These are phyloP conservation scores for Oehlia diaphana DNA, from an alignment of 192 early-diverging fungal species.

Conservation along the genomic window DNA sequence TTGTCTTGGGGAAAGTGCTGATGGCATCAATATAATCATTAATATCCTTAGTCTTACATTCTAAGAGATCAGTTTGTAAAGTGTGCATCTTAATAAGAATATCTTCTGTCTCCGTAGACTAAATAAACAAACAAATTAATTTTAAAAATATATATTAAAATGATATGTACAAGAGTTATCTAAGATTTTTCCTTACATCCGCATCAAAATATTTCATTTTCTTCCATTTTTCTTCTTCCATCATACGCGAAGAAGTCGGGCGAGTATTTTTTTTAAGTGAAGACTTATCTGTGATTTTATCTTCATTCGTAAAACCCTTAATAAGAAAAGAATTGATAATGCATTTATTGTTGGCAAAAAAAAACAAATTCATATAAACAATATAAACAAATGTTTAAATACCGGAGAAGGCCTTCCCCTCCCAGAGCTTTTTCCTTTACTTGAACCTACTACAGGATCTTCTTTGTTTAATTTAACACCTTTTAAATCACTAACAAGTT, in stretches of 20 bases:
- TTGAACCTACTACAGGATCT: conserved; percentile 37
- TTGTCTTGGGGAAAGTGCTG: not conserved
- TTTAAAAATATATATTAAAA: not conserved
- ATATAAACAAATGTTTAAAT: not conserved
- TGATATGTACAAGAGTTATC: not conserved
- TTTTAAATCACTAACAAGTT: conserved; percentile 43
- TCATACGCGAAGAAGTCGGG: conserved; percentile 57
- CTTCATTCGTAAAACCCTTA: conserved; percentile 58
- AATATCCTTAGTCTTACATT: not conserved
- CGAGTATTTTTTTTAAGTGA: conserved; percentile 60
- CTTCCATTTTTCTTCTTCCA: conserved; percentile 75
- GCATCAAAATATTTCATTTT: conserved; percentile 62
- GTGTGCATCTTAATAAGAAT: not conserved
- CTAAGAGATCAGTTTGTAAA: conserved; percentile 1
- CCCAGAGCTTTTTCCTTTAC: not conserved
- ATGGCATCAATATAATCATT: conserved; percentile 8
- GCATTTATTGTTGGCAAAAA: not conserved
- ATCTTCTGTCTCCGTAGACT: not conserved
- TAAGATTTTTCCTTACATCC: conserved; percentile 38
- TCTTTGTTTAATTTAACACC: conserved; percentile 35
- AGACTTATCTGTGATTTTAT: conserved; percentile 60
- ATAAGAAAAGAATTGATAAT: not conserved
- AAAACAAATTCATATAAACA: not conserved
- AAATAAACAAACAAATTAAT: not conserved
- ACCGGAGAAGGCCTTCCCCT: not conserved